Evolutionary conservation across 192 early-diverging fungal genomes (phyloP), one percentile per base, ranked within the genome.

Genomic region (Funneliformis geosporum): DNA sequence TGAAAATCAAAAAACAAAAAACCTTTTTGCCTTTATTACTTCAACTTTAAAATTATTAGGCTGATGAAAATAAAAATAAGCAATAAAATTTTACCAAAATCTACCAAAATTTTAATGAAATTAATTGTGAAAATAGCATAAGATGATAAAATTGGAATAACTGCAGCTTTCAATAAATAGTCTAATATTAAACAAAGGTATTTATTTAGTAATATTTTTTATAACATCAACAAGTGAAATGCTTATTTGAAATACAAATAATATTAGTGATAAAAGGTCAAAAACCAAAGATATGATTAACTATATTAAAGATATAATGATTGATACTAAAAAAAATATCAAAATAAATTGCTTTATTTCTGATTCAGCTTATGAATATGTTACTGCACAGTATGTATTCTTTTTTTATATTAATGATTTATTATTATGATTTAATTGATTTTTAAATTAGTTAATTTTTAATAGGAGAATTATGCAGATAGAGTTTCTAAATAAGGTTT

Each of bases 121-220:
- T 12, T 7, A 38, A 66, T 66, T 16, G 7, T 33, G 6, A 38
- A 33, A 10, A 38, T 2, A 1, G 28, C 28, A 11, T 11, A 33
- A 38, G 14, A 28, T 28, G 21, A 61, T 60, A n/a, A 21, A 25
- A 44, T 72, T 73, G 50, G 72, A 60, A 28, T 73, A 16, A 73
- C 72, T 73, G 71, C 12, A 27, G 46, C 25, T 8, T 47, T 55
- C 55, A 46, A 73, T 73, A 46, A 46, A n/a, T 73, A 46, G 71
- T 27, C 46, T 55, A 73, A 73, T 5, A 55, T 73, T 10, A 73
- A 50, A 55, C 47, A 27, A 28, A 46, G 55, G 4, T 16, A 73
- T 47, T 47, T 73, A 27, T 73, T 47, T 47, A 46, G 71, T 14
- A 38, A 55, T 14, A 27, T 55, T 14, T n/a, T 55, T 73, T 18